Evolutionary conservation across 2,329 filamentous ascomycete species (phyloP).

Genomic region (Phaeophleospora eucalypticola): DNA sequence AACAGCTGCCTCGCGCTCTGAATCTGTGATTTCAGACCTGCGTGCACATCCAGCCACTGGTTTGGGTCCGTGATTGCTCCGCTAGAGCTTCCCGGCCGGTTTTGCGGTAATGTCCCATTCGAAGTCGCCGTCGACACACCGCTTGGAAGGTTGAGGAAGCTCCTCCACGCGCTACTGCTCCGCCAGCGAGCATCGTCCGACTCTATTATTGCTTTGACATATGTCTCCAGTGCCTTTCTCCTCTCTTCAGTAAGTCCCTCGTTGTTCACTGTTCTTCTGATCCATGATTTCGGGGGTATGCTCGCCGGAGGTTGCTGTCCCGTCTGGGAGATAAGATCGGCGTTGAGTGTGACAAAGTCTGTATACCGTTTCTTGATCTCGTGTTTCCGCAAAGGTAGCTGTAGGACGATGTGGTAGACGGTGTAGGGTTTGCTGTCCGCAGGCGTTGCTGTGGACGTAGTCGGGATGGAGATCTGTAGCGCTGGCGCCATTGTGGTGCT

Average conservation of each 20-base stretch:
- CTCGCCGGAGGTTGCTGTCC: conserved; percentile 62
- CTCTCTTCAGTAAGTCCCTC: conserved; percentile 67
- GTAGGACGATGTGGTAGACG: conserved; percentile 72
- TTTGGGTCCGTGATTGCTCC: conserved; percentile 46
- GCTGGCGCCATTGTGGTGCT: conserved; percentile 38
- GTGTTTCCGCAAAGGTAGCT: conserved; percentile 70
- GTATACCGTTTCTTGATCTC: conserved; percentile 78
- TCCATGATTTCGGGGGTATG: conserved; percentile 72
- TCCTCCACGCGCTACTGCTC: conserved; percentile 66
- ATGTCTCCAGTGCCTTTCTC: conserved; percentile 64
- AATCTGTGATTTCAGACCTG: conserved; percentile 67
- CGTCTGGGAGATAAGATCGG: conserved; percentile 56
- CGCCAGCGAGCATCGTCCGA: conserved; percentile 73
- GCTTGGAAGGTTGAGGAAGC: conserved; percentile 68
- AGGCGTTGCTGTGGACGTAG: conserved; percentile 47
- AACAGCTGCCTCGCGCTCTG: conserved; percentile 63
- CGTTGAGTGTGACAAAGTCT: conserved; percentile 68
- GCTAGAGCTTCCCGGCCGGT: conserved; percentile 27
- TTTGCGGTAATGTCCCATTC: conserved; percentile 4
- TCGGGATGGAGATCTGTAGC: conserved; percentile 45
- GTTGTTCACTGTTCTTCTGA: conserved; percentile 66
- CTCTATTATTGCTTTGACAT: conserved; percentile 68
- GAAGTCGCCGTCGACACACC: conserved; percentile 37
- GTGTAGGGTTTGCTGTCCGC: conserved; percentile 64
- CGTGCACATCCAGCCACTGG: conserved; percentile 72